Base-by-base conservation (phyloP, 2,329 filamentous ascomycete genomes). In the Atkinsonella texensis region DNA sequence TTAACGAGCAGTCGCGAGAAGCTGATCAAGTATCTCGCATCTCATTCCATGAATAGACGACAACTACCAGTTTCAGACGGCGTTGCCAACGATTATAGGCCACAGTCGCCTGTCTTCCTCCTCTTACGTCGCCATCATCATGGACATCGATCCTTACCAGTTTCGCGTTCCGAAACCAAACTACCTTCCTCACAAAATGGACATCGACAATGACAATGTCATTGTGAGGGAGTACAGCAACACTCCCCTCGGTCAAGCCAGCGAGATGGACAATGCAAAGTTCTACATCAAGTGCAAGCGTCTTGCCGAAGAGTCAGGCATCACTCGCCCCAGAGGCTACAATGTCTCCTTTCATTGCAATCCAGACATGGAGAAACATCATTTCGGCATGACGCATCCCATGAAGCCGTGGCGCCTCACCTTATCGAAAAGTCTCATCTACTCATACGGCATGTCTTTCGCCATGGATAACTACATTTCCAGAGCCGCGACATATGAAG, bases 321-420 rank as follows among this genome's bases (percentile, higher is more conserved):
- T 96, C 62, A 80, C 82, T 49, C 79, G 83, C 38, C 90, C 91
- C 1, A 84, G 85, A 63, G 90, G 89, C 59, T 90, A 94, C 70
- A 89, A 79, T 33, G 91, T 98, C 46, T 96, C 91, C 10, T 97
- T 90, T 70, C 93, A 98, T 67, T 89, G 89, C 70, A 96, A 96
- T 62, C 87, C 90, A 1, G 83, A 88, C 54, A 94, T 97, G 65
- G 93, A 98, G 71, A 86, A 87, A 64, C 91, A 97, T 69, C 93
- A 98, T 68, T 98, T 98, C 67, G 93, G 93, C 58, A 85, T 88
- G 70, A 90, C 88, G 10, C 93, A 98, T 73, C 93, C 93, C 18
- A 98, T 98, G 93, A 98, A 98, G 68, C 93, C 93, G 53, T 97
- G 93, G 91, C 87, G 93, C 38, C 74, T 98, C 57, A 96, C 90